Evolutionary conservation across 78 protist species (phyloP).

Genomic region (Bigelowiella natans): DNA sequence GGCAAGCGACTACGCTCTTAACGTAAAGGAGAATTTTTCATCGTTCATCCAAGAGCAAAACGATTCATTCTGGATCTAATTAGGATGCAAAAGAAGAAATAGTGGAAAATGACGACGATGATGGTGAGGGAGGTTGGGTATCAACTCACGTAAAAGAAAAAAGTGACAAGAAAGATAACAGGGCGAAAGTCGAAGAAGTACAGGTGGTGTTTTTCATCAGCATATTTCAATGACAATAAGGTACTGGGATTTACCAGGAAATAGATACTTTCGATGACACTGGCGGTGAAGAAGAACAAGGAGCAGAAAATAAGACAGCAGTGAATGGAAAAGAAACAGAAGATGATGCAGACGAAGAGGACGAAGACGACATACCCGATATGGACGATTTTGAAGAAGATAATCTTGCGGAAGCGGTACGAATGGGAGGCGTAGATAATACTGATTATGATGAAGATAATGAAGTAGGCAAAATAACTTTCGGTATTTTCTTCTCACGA

Average conservation of each 20-base stretch:
- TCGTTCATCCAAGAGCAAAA: too few relatives aligned
- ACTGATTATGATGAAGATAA: too few relatives aligned
- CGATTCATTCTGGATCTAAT: too few relatives aligned
- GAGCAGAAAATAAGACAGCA: background rate
- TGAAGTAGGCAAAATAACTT: too few relatives aligned
- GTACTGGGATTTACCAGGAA: too few relatives aligned
- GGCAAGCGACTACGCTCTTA: background rate
- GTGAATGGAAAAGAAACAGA: background rate
- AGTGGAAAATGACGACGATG: background rate
- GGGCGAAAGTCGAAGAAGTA: background rate
- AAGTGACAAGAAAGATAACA: background rate
- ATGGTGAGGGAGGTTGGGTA: constrained; percentile 8
- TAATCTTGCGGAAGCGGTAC: constrained; percentile 46
- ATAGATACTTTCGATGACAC: too few relatives aligned
- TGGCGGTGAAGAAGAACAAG: background rate
- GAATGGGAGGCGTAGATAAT: too few relatives aligned
- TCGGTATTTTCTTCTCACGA: too few relatives aligned
- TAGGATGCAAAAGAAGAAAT: background rate
- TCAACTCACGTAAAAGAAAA: background rate
- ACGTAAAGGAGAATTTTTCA: too few relatives aligned
- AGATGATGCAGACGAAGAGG: background rate
- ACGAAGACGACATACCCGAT: constrained; percentile 52
- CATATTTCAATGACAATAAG: too few relatives aligned
- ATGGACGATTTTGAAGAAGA: constrained; percentile 62
- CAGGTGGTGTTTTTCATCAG: too few relatives aligned